Percentiles rank a stretch among this genome's conserved stretches.
Evolutionary conservation across 2,329 filamentous ascomycete genomes (phyloP).

Genomic region (Botrytis squamosa): DNA sequence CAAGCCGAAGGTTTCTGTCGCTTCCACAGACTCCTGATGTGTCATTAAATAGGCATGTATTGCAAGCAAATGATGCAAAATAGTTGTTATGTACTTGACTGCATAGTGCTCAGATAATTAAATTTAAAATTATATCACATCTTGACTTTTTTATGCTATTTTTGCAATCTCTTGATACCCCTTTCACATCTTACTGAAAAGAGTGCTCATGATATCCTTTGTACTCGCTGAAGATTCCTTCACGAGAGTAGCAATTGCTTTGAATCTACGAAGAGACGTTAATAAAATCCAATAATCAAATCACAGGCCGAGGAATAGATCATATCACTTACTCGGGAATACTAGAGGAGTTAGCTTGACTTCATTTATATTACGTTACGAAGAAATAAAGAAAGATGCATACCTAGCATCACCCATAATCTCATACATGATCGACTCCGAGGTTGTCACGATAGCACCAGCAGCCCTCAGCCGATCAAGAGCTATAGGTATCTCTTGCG

Average conservation of each 20-base stretch:
- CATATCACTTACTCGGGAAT: slow-evolving; percentile 55
- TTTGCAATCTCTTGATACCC: neutral
- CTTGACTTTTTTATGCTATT: neutral
- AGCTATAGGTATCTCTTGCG: slow-evolving; percentile 76
- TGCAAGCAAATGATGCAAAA: slow-evolving; percentile 4
- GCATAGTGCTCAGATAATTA: neutral
- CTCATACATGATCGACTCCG: slow-evolving; percentile 89
- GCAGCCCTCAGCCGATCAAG: slow-evolving; percentile 72
- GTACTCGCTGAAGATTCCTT: slow-evolving; percentile 75
- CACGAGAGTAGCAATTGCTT: slow-evolving; percentile 69
- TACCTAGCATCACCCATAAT: slow-evolving; percentile 73
- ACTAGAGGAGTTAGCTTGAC: slow-evolving; percentile 23
- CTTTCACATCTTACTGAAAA: slow-evolving; percentile 58
- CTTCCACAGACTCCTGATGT: slow-evolving; percentile 20
- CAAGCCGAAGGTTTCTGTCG: slow-evolving; percentile 30
- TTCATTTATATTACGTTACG: neutral
- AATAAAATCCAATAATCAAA: neutral
- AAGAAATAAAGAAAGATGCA: neutral
- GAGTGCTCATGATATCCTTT: slow-evolving; percentile 61
- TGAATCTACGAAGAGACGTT: slow-evolving; percentile 47
- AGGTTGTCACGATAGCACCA: slow-evolving; percentile 78
- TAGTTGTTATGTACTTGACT: neutral
- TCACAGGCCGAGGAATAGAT: neutral
- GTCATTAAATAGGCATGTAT: neutral
- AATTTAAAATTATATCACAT: neutral